A percentile compares a stretch with the other conserved stretches of the same genome.
These are phyloP conservation scores for Saccharomyces hybrid DNA, from an alignment of 1,139 yeast genomes.

Conservation along the genomic window DNA sequence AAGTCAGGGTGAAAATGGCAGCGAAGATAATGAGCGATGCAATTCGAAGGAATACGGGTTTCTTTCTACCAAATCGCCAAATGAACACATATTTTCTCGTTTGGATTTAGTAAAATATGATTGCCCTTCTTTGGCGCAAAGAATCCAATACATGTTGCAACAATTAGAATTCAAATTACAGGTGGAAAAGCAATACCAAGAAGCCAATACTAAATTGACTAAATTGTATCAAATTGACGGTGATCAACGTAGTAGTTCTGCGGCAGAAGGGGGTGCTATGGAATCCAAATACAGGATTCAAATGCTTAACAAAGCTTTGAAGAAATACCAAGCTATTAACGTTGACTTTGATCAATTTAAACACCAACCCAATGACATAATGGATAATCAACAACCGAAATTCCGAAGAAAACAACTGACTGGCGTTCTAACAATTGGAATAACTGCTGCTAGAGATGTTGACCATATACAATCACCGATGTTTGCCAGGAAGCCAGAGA, in stretches of 20 bases:
- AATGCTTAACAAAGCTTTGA: slow-evolving; percentile 71
- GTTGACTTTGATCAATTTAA: slow-evolving; percentile 39
- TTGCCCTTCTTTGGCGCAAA: slow-evolving; percentile 91
- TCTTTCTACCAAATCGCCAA: slow-evolving; percentile 26
- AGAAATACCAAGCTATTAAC: slow-evolving; percentile 84
- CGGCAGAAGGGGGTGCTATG: slow-evolving; percentile 78
- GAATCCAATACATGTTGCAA: slow-evolving; percentile 91
- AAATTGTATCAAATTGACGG: slow-evolving; percentile 86
- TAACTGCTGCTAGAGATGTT: slow-evolving; percentile 76
- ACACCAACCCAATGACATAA: slow-evolving; percentile 52
- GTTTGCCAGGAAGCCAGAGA: slow-evolving; percentile 72
- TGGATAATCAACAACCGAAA: slow-evolving; percentile 50
- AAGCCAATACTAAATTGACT: slow-evolving; percentile 83
- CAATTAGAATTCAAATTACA: slow-evolving; percentile 87
- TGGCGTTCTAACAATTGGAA: slow-evolving; percentile 64
- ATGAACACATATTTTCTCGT: slow-evolving; percentile 39
- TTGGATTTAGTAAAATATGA: slow-evolving; percentile 84
- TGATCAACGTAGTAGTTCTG: slow-evolving; percentile 74
- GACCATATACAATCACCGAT: slow-evolving; percentile 85
- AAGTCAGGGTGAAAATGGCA: background rate
- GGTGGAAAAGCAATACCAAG: slow-evolving; percentile 87
- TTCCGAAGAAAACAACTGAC: slow-evolving; percentile 75
- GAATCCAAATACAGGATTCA: slow-evolving; percentile 85
- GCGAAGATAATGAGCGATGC: slow-evolving; percentile 2
- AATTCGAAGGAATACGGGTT: slow-evolving; percentile 19